Base-by-base conservation (phyloP, 2,329 filamentous ascomycete species). In the Daldinia sp. region DNA sequence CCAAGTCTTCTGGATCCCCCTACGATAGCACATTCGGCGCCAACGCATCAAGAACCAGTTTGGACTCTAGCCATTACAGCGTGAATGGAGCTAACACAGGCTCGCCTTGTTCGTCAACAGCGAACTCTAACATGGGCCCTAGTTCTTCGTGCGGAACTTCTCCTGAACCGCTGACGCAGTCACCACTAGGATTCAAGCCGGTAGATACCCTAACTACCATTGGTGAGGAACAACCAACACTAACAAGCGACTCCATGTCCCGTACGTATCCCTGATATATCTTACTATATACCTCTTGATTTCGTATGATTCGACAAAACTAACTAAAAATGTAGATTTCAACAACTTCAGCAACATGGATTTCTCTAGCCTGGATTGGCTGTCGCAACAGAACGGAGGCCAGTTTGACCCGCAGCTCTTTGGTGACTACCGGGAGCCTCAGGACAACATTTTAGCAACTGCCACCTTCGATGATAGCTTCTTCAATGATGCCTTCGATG, bases 351-450 rank as follows among this genome's bases (percentile, higher is more conserved):
- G 78, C 46, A 78, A 80, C 58, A 81, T 87, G 60, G 84, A 86
- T 69, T 80, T 84, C 65, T 85, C 83, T 73, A 87, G 88, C 73
- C 85, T 93, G 74, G 90, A 93, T 78, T 94, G 91, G 88, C 84
- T 96, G 56, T 87, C 90, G 42, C 90, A 91, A 74, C 92, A 97
- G 78, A 95, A 94, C 74, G 90, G 91, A 64, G 93, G 93, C 63
- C 89, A 92, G 71, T 98, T 98, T 75, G 94, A 98, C 69, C 95
- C 96, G 0, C 90, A 96, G 62, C 85, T 98, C 4, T 98, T 98
- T 79, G 93, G 92, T 60, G 93, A 94, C 74, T 98, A 98, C 81
- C 90, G 96, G 59, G 96, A 99, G 76, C 90, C 93, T 0, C 93
- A 97, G 75, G 92, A 93, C 64, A 95, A 91, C 62, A 86, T 97